These are phyloP conservation scores for Hypseocharis bilobata DNA, from an alignment of 441 rosid species.

Conservation along the genomic window DNA sequence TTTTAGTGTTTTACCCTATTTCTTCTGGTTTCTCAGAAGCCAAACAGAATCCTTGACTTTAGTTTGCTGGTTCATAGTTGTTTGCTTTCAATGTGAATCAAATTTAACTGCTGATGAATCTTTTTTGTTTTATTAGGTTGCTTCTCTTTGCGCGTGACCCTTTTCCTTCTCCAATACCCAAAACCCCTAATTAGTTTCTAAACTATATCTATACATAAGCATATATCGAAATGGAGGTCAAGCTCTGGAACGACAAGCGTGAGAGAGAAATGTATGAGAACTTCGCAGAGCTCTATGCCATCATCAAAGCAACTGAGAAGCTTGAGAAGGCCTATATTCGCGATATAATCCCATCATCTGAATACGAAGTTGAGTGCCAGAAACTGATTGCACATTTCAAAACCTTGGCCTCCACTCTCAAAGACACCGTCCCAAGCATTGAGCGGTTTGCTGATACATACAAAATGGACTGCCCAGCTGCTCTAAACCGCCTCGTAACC, in stretches of 20 bases:
- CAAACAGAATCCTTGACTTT: neutral
- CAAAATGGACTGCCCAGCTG: constrained; percentile 89
- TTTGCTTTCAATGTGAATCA: neutral
- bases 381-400: constrained; percentile 87
- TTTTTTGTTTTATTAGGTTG: constrained; percentile 2
- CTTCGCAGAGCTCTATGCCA: constrained; percentile 87
- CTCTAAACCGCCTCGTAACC: constrained; percentile 69
- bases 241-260: constrained; percentile 88
- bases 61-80: neutral
- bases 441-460: constrained; percentile 82
- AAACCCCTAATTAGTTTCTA: constrained; percentile 16
- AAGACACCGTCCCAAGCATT: constrained; percentile 75
- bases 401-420: constrained; percentile 63
- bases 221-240: constrained; percentile 62
- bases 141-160: constrained; percentile 93
- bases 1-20: neutral
- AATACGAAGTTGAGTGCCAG: constrained; percentile 78
- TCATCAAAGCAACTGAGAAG: constrained; percentile 90
- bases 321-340: constrained; percentile 81
- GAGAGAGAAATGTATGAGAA: constrained; percentile 95
- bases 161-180: constrained; percentile 83
- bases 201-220: neutral
- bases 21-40: neutral
- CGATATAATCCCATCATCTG: constrained; percentile 55
- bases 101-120: neutral